Percentiles rank a stretch among this genome's conserved stretches.
Evolutionary conservation across 371 early-diverging fungal species (phyloP).

Genomic region (Saksenaea vasiformis): DNA sequence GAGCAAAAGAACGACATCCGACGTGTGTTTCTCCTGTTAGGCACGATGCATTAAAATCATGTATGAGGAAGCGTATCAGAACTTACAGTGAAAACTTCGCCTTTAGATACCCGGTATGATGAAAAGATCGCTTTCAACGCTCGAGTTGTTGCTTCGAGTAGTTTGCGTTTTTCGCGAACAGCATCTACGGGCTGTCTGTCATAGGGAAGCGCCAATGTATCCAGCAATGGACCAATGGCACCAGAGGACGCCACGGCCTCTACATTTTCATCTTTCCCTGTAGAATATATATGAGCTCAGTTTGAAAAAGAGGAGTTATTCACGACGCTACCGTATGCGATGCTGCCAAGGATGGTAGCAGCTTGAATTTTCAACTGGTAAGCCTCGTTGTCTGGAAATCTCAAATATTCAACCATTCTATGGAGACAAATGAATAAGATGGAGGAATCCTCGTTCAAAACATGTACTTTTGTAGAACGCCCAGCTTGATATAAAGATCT

Average conservation of each 20-base stretch:
- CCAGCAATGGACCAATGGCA: slow-evolving; percentile 64
- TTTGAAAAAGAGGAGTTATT: neutral
- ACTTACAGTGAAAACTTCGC: slow-evolving; percentile 61
- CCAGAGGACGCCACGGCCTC: slow-evolving; percentile 58
- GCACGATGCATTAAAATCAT: neutral
- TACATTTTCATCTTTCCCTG: slow-evolving; percentile 71
- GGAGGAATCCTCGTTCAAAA: neutral
- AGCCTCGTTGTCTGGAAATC: slow-evolving; percentile 29
- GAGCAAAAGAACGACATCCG: slow-evolving; percentile 30
- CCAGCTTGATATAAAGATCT: slow-evolving; percentile 70
- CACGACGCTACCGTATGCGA: slow-evolving; percentile 67
- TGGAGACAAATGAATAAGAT: neutral
- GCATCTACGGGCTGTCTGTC: slow-evolving; percentile 39
- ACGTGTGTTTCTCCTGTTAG: slow-evolving; percentile 48
- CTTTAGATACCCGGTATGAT: slow-evolving; percentile 57
- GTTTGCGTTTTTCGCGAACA: slow-evolving; percentile 44
- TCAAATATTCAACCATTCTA: slow-evolving; percentile 64
- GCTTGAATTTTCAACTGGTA: slow-evolving; percentile 65
- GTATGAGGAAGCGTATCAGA: neutral
- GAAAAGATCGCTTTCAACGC: slow-evolving; percentile 79
- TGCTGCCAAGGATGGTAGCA: slow-evolving; percentile 76
- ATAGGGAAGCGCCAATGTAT: slow-evolving; percentile 52
- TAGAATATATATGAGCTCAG: neutral
- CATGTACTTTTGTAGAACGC: slow-evolving; percentile 65
- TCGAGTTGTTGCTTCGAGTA: slow-evolving; percentile 74